Conservation (phyloP, 2,329 filamentous ascomycete genomes). For the Triangularia verruculosa region DNA sequence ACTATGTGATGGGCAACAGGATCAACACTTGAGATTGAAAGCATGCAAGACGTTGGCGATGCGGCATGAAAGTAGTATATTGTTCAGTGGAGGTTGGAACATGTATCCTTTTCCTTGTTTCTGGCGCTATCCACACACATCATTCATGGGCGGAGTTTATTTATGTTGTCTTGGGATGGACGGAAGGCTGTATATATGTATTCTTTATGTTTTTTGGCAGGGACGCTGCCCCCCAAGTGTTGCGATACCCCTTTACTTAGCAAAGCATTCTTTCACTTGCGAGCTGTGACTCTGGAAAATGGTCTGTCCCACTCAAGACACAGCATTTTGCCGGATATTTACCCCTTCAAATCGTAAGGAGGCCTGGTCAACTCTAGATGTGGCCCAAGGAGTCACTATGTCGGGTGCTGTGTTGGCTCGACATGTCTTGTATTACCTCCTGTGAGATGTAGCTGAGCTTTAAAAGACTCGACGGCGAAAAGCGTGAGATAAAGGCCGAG, state of each 20-base stretch:
- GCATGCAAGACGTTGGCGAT: not conserved
- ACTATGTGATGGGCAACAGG: not conserved
- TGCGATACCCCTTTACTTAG: constrained; percentile 17
- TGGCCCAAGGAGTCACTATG: too few species aligned
- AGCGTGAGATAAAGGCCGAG: not conserved
- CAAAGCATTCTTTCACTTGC: constrained; percentile 7
- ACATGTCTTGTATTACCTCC: not conserved
- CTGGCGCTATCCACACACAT: not conserved
- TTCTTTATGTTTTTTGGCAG: constrained; percentile 5
- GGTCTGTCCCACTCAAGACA: too few species aligned
- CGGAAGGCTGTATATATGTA: constrained; percentile 13
- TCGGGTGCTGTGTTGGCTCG: too few species aligned
- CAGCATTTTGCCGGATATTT: too few species aligned
- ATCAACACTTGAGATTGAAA: not conserved
- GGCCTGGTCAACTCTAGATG: too few species aligned
- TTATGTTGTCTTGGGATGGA: constrained; percentile 6
- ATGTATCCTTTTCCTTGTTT: not conserved
- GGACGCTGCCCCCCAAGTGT: constrained; percentile 12
- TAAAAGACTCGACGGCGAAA: not conserved
- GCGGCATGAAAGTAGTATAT: not conserved
- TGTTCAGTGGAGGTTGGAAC: not conserved
- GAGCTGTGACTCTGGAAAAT: too few species aligned
- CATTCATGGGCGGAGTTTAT: constrained; percentile 2
- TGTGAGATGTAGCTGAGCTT: not conserved
- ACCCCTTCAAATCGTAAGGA: too few species aligned